Evolutionary conservation across 225 moss, liverwort and hornwort genomes (phyloP).

Genomic region (Polytrichum formosum): DNA sequence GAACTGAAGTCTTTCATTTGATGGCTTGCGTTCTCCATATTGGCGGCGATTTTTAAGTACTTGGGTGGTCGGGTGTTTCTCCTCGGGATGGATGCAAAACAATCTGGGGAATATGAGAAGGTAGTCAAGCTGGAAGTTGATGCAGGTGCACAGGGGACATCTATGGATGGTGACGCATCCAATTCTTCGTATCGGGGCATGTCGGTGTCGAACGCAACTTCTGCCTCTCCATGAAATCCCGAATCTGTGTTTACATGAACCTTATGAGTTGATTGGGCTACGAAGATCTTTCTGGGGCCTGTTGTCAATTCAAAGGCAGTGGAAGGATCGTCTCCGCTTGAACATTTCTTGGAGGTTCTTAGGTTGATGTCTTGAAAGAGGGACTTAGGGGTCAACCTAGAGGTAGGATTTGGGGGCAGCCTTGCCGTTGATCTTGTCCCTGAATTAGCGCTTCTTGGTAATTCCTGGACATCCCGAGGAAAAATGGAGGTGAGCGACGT

Average conservation of each 20-base stretch:
- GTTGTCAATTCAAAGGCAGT: too few species aligned
- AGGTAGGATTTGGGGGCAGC: background rate
- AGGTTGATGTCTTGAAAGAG: background rate
- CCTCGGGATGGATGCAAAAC: slow-evolving; percentile 34
- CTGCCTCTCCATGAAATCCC: background rate
- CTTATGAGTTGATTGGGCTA: background rate
- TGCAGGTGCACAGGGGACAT: slow-evolving; percentile 13
- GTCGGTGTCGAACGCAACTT: background rate
- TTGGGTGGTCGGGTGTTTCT: slow-evolving; percentile 44
- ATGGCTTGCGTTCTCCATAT: slow-evolving; percentile 9
- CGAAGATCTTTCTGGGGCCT: background rate
- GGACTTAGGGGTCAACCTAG: slow-evolving; percentile 2
- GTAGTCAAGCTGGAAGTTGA: slow-evolving; percentile 18
- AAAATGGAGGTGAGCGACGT: slow-evolving; percentile 13
- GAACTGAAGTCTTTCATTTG: background rate
- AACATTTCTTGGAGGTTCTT: background rate
- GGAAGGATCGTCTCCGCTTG: background rate
- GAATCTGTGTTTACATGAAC: background rate
- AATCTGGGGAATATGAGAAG: slow-evolving; percentile 26
- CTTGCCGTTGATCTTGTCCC: background rate
- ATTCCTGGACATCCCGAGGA: background rate
- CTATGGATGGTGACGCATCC: slow-evolving; percentile 13
- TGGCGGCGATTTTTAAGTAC: slow-evolving; percentile 25
- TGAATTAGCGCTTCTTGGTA: background rate
- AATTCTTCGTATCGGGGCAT: background rate